Evolutionary conservation across 768 basidiomycete genomes (phyloP), one percentile per base, ranked within the genome.

Genomic region (Holtermannia corniformis): DNA sequence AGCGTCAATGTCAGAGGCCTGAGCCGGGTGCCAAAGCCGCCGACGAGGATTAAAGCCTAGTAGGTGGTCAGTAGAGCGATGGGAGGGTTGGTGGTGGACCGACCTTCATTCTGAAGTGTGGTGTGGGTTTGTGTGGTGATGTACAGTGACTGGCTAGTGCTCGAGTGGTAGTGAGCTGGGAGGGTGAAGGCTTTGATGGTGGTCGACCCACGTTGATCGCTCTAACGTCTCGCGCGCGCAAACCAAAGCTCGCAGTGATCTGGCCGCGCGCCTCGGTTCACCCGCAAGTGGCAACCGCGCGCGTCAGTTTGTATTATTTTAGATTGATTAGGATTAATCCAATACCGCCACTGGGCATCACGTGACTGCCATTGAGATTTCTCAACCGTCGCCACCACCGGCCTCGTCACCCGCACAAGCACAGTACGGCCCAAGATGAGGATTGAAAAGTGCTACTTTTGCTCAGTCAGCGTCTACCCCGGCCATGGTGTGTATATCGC

Each of bases 381-480:
- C n/a, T n/a, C n/a, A n/a, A n/a, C n/a, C n/a, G n/a, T n/a, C n/a
- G n/a, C n/a, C n/a, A n/a, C n/a, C n/a, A n/a, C n/a, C n/a, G n/a
- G n/a, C n/a, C n/a, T n/a, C n/a, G n/a, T n/a, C n/a, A n/a, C n/a
- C n/a, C n/a, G n/a, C n/a, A 37, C 32, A 37, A 37, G 47, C 44
- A n/a, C 24, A 21, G n/a, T 23, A 14, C 24, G n/a, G 27, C 13
- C 28, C 56, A 61, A 14, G 41, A 92, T 95, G 91, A 81, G 90
- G 66, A 85, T 96, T 59, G 93, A 95, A 77, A 92, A 92, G 78
- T 97, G 93, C 72, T 96, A 93, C 72, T 97, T 99, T 73, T 99
- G 93, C 76, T 95, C 90, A 26, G 87, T 86, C 53, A 92, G 79
- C 72, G 86, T 95, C 62, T 99, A 99, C 72, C 95, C 93, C 1